Base-by-base conservation (phyloP, 23 red algal genomes). In the Gracilariopsis chorda region DNA sequence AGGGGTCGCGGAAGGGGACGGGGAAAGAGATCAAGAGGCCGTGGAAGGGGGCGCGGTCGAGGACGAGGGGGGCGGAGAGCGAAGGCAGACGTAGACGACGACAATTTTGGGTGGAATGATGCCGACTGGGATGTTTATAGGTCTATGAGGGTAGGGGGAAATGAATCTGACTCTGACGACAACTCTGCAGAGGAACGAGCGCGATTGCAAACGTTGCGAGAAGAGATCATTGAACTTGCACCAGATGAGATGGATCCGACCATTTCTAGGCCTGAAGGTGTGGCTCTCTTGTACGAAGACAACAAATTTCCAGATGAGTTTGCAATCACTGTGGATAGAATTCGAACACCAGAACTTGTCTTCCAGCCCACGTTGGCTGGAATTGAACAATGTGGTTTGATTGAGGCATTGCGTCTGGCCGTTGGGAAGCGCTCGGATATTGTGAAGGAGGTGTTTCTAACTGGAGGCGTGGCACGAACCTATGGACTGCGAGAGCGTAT, bases 121-220 rank as follows among this genome's bases (percentile, higher is more conserved):
- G 52, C 61, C 7, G 93, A 95, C 40, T 95, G 93, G 93, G 88
- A 95, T 30, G 93, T 95, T 25, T 95, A 95, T 69, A 65, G 73
- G 69, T 78, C 88, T 14, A 89, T 95, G 77, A 84, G 58, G 48
- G 80, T 86, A 23, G 74, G 77, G 23, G 83, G 77, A 23, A 69
- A 82, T 56, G 76, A 76, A 56, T 52, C 52, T 24, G 93, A 89
- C 29, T 82, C 75, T 8, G 93, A 89, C n/a, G 85, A 91, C 4
- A 89, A 89, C 49, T 88, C 82, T 48, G 87, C 44, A 41, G 85
- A 89, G 1, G 93, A 84, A 24, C 78, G 73, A 33, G 49, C 40
- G n/a, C 68, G 80, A 33, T 67, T 95, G 72, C 51, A 80, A 13
- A 51, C 44, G 20, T 46, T 95, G 35, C 80, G 77, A 47, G 63